Evolutionary conservation across 2,329 filamentous ascomycete genomes (phyloP).

Genomic region (Fusarium sp.): DNA sequence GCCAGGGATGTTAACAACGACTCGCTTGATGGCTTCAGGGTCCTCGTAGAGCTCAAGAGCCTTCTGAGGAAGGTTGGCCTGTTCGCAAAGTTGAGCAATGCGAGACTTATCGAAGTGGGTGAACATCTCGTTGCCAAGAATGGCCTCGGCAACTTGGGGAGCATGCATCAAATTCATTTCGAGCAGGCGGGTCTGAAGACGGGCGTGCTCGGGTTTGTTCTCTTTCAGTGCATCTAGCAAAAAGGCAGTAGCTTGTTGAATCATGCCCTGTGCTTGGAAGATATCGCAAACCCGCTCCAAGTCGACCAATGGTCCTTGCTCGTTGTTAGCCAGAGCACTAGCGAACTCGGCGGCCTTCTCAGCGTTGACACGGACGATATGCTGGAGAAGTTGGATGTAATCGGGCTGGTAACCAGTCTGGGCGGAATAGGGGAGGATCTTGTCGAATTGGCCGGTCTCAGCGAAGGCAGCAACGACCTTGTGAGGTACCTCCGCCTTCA

Average conservation of each 20-base stretch:
- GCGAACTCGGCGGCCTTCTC: conserved; percentile 97
- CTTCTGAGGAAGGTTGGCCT: conserved; percentile 86
- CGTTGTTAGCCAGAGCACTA: conserved; percentile 89
- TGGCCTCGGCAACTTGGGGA: conserved; percentile 97
- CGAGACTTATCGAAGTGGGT: conserved; percentile 93
- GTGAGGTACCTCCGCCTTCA: conserved; percentile 88
- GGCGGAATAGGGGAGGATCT: conserved; percentile 92
- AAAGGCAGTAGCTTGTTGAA: conserved; percentile 98
- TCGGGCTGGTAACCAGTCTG: conserved; percentile 93
- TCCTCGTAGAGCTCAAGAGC: conserved; percentile 97
- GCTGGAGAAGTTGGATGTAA: conserved; percentile 90
- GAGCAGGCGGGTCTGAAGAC: conserved; percentile 91
- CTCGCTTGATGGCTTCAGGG: conserved; percentile 88
- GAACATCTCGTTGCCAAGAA: conserved; percentile 98
- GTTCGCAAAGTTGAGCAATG: conserved; percentile 91
- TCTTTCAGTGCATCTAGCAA: conserved; percentile 94
- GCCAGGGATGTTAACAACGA: conserved; percentile 83
- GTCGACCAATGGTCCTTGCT: conserved; percentile 88
- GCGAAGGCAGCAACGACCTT: conserved; percentile 97
- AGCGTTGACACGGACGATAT: conserved; percentile 90
- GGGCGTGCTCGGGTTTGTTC: conserved; percentile 92
- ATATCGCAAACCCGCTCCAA: conserved; percentile 96
- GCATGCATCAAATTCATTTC: conserved; percentile 99
- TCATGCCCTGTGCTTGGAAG: conserved; percentile 97
- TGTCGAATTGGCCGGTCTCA: conserved; percentile 95